Conservation (phyloP, 345 rosid genomes). For the Excoecaria cochinchinensis region DNA sequence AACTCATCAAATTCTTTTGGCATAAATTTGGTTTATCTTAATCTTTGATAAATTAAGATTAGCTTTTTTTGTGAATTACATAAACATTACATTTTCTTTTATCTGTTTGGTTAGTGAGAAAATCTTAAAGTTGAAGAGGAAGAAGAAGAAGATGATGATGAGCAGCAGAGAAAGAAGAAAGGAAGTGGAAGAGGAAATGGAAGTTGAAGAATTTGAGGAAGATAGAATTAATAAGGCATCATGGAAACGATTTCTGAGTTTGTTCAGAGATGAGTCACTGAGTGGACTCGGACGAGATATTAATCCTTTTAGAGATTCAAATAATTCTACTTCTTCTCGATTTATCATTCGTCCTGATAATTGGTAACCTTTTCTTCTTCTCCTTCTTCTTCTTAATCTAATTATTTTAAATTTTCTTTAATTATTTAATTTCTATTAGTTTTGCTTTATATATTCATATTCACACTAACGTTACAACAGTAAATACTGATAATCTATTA, state of each 20-base stretch:
- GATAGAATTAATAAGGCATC: neutral
- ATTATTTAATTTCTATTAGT: too few relatives aligned
- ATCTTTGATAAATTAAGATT: neutral
- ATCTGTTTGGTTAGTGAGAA: neutral
- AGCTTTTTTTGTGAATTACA: neutral
- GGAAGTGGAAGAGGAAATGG: neutral
- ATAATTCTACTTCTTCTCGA: neutral
- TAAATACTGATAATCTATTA: too few relatives aligned
- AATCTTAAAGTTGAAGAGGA: neutral
- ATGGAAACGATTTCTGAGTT: constrained; percentile 11
- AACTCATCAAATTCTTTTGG: neutral
- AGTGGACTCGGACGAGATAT: neutral
- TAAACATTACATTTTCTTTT: neutral
- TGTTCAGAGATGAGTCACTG: neutral
- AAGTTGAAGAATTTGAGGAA: neutral
- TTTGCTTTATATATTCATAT: too few relatives aligned
- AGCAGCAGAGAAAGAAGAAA: neutral
- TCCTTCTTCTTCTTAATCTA: too few relatives aligned
- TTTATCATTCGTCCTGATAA: constrained; percentile 33
- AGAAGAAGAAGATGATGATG: neutral
- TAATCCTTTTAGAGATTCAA: neutral
- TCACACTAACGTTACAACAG: too few relatives aligned
- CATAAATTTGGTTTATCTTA: neutral
- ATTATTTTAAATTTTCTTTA: too few relatives aligned
- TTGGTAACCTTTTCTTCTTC: constrained; percentile 13